phyloP scores from a whole-genome alignment of 225 moss, liverwort and hornwort genomes.

The Rhytidiadelphus loreus region DNA sequence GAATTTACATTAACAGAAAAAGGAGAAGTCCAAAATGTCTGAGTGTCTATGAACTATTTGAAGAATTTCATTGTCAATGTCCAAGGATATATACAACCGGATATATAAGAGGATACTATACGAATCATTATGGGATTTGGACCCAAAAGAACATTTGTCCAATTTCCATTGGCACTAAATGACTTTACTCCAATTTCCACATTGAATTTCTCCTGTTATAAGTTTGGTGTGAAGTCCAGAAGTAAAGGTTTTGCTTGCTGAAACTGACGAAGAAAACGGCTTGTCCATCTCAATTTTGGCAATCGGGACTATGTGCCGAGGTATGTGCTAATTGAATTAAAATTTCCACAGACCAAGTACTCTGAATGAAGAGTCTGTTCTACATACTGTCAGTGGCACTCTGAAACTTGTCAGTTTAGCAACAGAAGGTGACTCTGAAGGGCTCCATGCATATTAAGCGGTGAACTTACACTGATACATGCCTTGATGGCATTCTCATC shows the following conservation, averaged over 20 bases:
- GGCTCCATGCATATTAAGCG: not conserved
- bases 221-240: not conserved
- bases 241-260: not conserved
- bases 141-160: not conserved
- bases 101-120: not conserved
- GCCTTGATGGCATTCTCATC: constrained; percentile 25
- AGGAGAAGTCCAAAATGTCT: not conserved
- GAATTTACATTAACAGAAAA: not conserved
- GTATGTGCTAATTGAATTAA: not conserved
- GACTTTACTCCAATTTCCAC: not conserved
- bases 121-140: not conserved
- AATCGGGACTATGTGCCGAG: no score
- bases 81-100: not conserved
- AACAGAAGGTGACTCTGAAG: not conserved
- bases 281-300: no score
- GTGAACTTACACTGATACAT: constrained; percentile 3
- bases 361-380: not conserved
- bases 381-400: not conserved
- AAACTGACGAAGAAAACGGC: not conserved
- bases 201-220: not conserved
- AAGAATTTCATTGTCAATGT: not conserved
- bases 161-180: not conserved
- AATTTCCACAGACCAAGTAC: not conserved
- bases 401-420: no score
- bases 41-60: not conserved